Evolutionary conservation across 257 asterid genomes (phyloP), one percentile per base, ranked within the genome.

Genomic region (Petrea volubilis): DNA sequence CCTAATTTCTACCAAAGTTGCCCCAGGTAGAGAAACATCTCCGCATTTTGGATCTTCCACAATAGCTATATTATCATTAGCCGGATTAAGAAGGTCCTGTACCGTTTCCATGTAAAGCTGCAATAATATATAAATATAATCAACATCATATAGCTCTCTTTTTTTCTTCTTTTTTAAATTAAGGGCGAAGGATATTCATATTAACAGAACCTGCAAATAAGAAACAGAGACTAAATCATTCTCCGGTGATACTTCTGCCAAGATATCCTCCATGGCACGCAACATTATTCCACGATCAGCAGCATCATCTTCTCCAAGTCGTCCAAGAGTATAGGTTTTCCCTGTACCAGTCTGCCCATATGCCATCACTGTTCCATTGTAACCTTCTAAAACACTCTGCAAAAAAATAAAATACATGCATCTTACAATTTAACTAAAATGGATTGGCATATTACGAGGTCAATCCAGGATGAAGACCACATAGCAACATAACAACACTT

Each of bases 341-440:
- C 98, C 98, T 3, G 98, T 90, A 74, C 98, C 98, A 17, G 98
- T 93, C 80, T 92, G 98, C 64, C 98, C 98, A 60, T 92, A 92
- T 24, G 97, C 96, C 98, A 92, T 92, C 73, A 90, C 81, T 5
- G 98, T 92, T 66, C 98, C 98, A 56, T 93, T 93, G 79, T 90
- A 93, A 58, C 98, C 98, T 64, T 93, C 98, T 77, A 93, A 79
- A 70, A 93, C 98, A 85, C 97, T 88, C 98, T 93, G 89, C 79
- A 70, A 41, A 38, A 56, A 50, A 61, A 43, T 29, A 33, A 53
- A 23, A 65, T n/a, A 15, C 28, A 18, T 18, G 41, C 36, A 64
- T 59, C 47, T 72, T 11, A 38, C 27, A 52, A 23, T 36, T 61
- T 33, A 64, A 57, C 5, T 46, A 59, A 59, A 49, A 51, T 8